Percentiles rank a stretch among this genome's conserved stretches.
These are phyloP conservation scores for Solanum chmielewskii DNA, from an alignment of 257 asterid genomes.

Conservation along the genomic window DNA sequence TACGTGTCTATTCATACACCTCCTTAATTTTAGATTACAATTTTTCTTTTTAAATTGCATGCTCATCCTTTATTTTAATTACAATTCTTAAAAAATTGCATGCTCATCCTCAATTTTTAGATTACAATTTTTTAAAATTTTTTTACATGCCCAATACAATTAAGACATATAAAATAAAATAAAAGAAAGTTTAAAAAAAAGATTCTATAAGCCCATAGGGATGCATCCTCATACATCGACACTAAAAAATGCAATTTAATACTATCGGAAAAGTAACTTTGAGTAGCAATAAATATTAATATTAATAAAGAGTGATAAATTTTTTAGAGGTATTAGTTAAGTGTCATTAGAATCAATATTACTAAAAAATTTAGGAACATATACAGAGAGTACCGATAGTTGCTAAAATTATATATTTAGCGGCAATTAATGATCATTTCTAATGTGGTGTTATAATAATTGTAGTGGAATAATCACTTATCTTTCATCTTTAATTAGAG, in stretches of 20 bases:
- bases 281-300: too few relatives aligned
- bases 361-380: too few relatives aligned
- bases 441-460: not conserved
- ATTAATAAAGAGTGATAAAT: too few relatives aligned
- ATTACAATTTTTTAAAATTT: not conserved
- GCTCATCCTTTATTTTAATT: too few relatives aligned
- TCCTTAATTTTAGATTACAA: not conserved
- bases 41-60: too few relatives aligned
- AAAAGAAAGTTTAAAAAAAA: not conserved
- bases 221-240: not conserved
- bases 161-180: not conserved
- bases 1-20: not conserved
- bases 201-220: not conserved
- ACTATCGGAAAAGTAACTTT: accelerated
- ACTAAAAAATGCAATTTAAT: not conserved
- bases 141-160: not conserved
- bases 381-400: too few relatives aligned
- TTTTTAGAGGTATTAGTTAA: too few relatives aligned
- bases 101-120: not conserved
- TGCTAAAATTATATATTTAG: too few relatives aligned
- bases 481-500: accelerated
- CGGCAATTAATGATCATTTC: too few relatives aligned
- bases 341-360: too few relatives aligned
- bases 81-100: too few relatives aligned
- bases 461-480: accelerated